A percentile compares a stretch with the other conserved stretches of the same genome.
Evolutionary conservation across 768 basidiomycete species (phyloP).

Genomic region (Trichaptum fuscoviolaceum): DNA sequence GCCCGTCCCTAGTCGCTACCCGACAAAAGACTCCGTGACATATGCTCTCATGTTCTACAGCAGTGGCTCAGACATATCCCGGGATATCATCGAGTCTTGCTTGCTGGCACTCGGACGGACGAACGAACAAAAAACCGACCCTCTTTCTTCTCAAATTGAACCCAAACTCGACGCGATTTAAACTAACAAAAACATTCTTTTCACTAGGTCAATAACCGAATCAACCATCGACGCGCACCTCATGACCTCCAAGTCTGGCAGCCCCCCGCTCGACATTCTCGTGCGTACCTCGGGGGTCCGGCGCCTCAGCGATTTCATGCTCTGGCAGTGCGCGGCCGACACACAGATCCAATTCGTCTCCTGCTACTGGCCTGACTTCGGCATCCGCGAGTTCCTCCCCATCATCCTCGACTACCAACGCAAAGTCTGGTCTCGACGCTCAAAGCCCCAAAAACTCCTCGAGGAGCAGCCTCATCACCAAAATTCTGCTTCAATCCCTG

Average conservation of each 20-base stretch:
- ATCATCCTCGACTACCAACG: conserved; percentile 86
- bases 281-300: conserved; percentile 89
- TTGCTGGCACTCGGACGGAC: no score
- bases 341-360: conserved; percentile 85
- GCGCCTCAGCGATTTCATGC: conserved; percentile 81
- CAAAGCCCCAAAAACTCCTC: background rate
- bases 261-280: conserved; percentile 83
- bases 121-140: no score
- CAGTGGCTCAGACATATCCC: no score
- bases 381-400: conserved; percentile 79
- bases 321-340: conserved; percentile 91
- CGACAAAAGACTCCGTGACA: background rate
- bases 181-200: background rate
- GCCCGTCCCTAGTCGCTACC: background rate
- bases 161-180: no score
- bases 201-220: conserved; percentile 51
- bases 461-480: background rate
- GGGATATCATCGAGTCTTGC: no score
- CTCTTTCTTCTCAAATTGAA: no score
- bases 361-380: conserved; percentile 92
- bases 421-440: conserved; percentile 46
- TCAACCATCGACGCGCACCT: conserved; percentile 61
- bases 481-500: no score
- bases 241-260: conserved; percentile 57
- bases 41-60: no score